Conservation (phyloP, 2,329 filamentous ascomycete genomes). For the Canariomyces notabilis region DNA sequence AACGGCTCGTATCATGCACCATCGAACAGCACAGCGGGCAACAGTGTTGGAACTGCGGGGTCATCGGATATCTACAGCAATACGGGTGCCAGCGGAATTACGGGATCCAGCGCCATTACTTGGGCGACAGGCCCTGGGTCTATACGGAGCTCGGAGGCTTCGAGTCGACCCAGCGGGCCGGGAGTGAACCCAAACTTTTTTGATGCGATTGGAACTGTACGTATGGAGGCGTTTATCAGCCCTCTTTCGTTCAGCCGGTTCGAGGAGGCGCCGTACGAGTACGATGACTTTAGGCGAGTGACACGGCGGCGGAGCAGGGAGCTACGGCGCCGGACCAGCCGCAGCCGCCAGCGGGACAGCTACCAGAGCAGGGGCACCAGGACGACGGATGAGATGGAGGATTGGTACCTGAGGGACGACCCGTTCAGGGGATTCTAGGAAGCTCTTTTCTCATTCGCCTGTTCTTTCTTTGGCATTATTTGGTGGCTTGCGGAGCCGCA, state of each 20-base stretch:
- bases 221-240: constrained; percentile 95
- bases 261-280: constrained; percentile 44
- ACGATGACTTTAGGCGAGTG: constrained; percentile 45
- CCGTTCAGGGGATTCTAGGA: constrained; percentile 56
- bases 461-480: not conserved
- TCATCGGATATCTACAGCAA: constrained; percentile 30
- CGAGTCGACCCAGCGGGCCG: constrained; percentile 38
- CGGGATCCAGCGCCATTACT: constrained; percentile 22
- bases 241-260: constrained; percentile 49
- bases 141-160: constrained; percentile 52
- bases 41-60: constrained; percentile 40
- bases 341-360: constrained; percentile 50
- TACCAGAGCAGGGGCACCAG: constrained; percentile 42
- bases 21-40: constrained; percentile 53
- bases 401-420: constrained; percentile 53
- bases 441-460: constrained; percentile 1
- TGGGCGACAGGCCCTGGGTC: constrained; percentile 33
- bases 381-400: constrained; percentile 47
- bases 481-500: constrained; percentile 1
- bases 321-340: constrained; percentile 46
- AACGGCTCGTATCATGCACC: constrained; percentile 38
- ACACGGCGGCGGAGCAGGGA: constrained; percentile 53
- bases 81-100: constrained; percentile 16
- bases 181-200: constrained; percentile 59
- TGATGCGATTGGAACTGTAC: constrained; percentile 81